Evolutionary conservation across 495 filamentous ascomycete species (phyloP).

Genomic region (Hapsidospora chrysogenum): DNA sequence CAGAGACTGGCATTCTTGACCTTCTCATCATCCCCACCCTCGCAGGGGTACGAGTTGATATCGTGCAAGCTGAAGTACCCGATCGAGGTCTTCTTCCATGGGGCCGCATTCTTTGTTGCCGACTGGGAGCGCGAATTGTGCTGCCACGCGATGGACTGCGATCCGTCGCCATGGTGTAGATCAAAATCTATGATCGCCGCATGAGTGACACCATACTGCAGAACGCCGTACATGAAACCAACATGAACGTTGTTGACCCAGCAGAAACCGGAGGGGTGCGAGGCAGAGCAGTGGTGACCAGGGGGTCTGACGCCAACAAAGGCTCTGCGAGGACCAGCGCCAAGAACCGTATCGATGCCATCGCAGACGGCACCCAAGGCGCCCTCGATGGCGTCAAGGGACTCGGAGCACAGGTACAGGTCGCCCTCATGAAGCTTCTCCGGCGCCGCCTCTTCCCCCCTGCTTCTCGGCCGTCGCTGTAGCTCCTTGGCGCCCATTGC

Average conservation of each 20-base stretch:
- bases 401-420: constrained; percentile 75
- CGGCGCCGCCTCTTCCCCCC: constrained; percentile 24
- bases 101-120: constrained; percentile 44
- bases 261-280: constrained; percentile 84
- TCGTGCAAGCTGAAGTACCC: constrained; percentile 95
- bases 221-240: constrained; percentile 76
- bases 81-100: constrained; percentile 66
- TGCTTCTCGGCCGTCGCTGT: constrained; percentile 35
- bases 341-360: constrained; percentile 73
- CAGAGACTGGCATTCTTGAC: constrained; percentile 83
- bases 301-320: constrained; percentile 75
- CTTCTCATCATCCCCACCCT: constrained; percentile 75
- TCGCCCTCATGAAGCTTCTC: constrained; percentile 63
- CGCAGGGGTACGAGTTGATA: constrained; percentile 95
- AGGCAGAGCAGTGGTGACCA: constrained; percentile 85
- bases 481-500: constrained; percentile 62
- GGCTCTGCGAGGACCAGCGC: constrained; percentile 45
- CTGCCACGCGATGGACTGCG: constrained; percentile 78
- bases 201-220: constrained; percentile 73
- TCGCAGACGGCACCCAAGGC: constrained; percentile 82
- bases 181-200: constrained; percentile 96
- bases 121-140: constrained; percentile 49
- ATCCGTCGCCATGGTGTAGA: constrained; percentile 91
- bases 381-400: constrained; percentile 73
- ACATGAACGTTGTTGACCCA: constrained; percentile 98